Evolutionary conservation across 1,284 basidiomycete genomes (phyloP), one percentile per base, ranked within the genome.

Genomic region (Trichosporon sp.): DNA sequence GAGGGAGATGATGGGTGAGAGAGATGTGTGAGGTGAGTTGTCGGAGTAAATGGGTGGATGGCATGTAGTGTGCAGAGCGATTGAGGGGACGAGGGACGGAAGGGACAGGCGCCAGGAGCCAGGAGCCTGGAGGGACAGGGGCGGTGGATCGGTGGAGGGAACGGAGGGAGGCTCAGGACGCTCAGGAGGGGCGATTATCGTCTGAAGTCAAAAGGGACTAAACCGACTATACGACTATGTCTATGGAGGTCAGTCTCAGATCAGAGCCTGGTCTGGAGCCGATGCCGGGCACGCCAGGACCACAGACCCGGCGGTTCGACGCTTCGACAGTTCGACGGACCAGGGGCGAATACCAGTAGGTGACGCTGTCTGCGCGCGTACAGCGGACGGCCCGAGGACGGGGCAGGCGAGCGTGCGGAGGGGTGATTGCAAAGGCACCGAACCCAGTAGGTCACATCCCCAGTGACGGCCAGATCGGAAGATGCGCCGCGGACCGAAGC

Each of bases 31-130:
- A 61, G 59, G 31, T 63, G 59, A 63, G 59, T 63, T 63, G 59
- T 63, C 59, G 59, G 59, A 63, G 59, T 63, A 63, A 63, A 63
- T 63, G 59, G 59, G 59, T 63, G 59, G 59, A 63, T 63, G 59
- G 59, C 32, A 63, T 63, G 59, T 37, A 35, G 31, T 21, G 26
- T 26, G 59, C 32, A 5, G 31, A 63, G 59, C 59, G 59, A 35
- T 35, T 63, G 59, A 63, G 59, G 59, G 59, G 59, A 63, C 31
- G 59, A 63, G 59, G 59, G 59, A 63, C 59, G 11, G 7, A 35
- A 37, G 59, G 59, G 32, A 35, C 32, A n/a, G 54, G 59, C 12
- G 59, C 59, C 59, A 63, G 32, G 59, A 63, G 59, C 59, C 59
- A 63, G 59, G 59, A 63, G 32, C 16, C 32, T 37, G 26, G 59